Evolutionary conservation across 208 protist species (phyloP).

Genomic region (Leishmania gerbilli): DNA sequence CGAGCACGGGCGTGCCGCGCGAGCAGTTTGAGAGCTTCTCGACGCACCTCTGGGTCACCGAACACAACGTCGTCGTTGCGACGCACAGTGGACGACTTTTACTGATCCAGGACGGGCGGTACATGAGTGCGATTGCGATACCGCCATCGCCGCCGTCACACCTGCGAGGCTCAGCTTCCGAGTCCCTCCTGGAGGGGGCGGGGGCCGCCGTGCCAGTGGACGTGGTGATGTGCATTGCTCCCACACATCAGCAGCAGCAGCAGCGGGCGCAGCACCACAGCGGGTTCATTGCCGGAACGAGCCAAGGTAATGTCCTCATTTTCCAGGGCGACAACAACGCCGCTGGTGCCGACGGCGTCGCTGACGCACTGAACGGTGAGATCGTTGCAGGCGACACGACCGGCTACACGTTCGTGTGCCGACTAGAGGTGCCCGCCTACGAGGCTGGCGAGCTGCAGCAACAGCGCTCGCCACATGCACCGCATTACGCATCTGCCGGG

Average conservation of each 20-base stretch:
- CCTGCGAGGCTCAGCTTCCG: not conserved
- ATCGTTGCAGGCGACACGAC: slow-evolving; percentile 6
- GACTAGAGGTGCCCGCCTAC: slow-evolving; percentile 24
- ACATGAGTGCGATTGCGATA: slow-evolving; percentile 44
- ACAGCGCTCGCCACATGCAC: not conserved
- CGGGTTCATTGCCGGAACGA: slow-evolving; percentile 79
- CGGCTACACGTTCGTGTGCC: slow-evolving; percentile 26
- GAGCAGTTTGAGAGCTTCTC: slow-evolving; percentile 84
- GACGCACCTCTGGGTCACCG: slow-evolving; percentile 90
- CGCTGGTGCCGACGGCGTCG: not conserved
- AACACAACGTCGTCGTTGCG: slow-evolving; percentile 81
- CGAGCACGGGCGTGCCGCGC: slow-evolving; percentile 44
- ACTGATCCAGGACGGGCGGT: slow-evolving; percentile 80
- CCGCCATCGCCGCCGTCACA: slow-evolving; percentile 2
- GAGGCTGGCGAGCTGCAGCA: slow-evolving; percentile 17
- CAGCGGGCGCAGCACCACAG: slow-evolving; percentile 4
- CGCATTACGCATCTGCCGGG: not conserved
- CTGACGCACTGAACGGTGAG: not conserved
- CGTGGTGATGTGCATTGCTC: slow-evolving; percentile 47
- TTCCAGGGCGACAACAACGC: slow-evolving; percentile 52
- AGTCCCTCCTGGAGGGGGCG: not conserved
- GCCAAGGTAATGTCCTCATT: slow-evolving; percentile 66
- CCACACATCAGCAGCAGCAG: slow-evolving; percentile 20
- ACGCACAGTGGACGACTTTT: slow-evolving; percentile 86
- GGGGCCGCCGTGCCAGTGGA: not conserved